Percentiles rank a stretch among this genome's conserved stretches.
Evolutionary conservation across 2,329 filamentous ascomycete species (phyloP).

Genomic region (Zalaria obscura): DNA sequence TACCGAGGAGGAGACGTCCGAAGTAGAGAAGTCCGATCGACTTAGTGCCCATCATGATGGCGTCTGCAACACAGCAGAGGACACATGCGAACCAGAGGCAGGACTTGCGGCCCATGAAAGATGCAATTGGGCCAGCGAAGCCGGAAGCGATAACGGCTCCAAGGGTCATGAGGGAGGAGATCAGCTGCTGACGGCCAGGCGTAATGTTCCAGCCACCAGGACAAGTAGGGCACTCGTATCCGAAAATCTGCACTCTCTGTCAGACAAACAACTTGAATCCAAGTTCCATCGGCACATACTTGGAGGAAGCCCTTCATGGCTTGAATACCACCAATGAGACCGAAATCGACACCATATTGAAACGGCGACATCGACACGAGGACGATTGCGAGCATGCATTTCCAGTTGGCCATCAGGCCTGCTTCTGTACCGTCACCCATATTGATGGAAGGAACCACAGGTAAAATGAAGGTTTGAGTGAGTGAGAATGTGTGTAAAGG

Average conservation of each 20-base stretch:
- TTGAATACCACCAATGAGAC: conserved; percentile 36
- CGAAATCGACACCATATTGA: conserved; percentile 39
- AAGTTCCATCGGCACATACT: conserved; percentile 12
- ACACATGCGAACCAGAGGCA: conserved; percentile 35
- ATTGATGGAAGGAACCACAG: too few relatives aligned
- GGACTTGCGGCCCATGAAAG: conserved; percentile 27
- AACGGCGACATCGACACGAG: conserved; percentile 36
- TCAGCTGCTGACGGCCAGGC: conserved; percentile 28
- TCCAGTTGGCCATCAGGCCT: conserved; percentile 22
- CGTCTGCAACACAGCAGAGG: conserved; percentile 35
- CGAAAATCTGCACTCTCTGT: conserved; percentile 13
- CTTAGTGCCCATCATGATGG: conserved; percentile 44
- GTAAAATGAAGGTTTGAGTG: too few relatives aligned
- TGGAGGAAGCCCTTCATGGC: conserved; percentile 37
- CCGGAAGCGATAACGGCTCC: conserved; percentile 30
- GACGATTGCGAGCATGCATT: conserved; percentile 33
- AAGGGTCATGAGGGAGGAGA: conserved; percentile 31
- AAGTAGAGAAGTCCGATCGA: conserved; percentile 40
- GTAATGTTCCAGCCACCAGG: conserved; percentile 19
- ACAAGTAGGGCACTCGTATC: conserved; percentile 13
- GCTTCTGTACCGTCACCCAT: background rate
- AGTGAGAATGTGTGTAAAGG: too few relatives aligned
- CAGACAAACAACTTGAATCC: background rate
- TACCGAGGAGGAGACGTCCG: conserved; percentile 39
- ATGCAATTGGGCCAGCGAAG: conserved; percentile 24